These are phyloP conservation scores for Aspergillus pseudoterreus DNA, from an alignment of 2,329 filamentous ascomycete species.

Conservation along the genomic window DNA sequence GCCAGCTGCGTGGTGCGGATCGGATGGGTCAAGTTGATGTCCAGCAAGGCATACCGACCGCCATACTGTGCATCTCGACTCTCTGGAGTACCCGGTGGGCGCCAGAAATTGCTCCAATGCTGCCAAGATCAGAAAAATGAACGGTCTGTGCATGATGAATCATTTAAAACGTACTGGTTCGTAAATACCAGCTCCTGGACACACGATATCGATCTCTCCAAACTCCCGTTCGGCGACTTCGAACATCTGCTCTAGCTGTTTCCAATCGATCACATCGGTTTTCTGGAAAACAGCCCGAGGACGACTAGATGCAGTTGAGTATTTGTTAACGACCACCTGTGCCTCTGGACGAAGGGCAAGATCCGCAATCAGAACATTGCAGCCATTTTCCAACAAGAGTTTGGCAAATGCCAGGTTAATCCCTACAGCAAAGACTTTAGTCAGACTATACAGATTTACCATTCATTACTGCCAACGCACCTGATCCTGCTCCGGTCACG, in stretches of 20 bases:
- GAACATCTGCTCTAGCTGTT: slow-evolving; percentile 49
- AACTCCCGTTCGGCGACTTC: slow-evolving; percentile 47
- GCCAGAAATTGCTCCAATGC: slow-evolving; percentile 50
- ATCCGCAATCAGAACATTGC: slow-evolving; percentile 47
- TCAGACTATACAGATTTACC: slow-evolving; percentile 1
- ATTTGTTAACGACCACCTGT: slow-evolving; percentile 36
- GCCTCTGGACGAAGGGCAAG: slow-evolving; percentile 44
- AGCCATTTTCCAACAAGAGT: slow-evolving; percentile 42
- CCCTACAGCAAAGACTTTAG: slow-evolving; percentile 24
- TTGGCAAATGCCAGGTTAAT: slow-evolving; percentile 46
- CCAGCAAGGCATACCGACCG: slow-evolving; percentile 44
- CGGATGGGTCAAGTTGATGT: slow-evolving; percentile 52
- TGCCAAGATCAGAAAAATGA: slow-evolving; percentile 16
- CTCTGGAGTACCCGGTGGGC: slow-evolving; percentile 40
- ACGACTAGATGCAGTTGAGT: slow-evolving; percentile 22
- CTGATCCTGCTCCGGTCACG: slow-evolving; percentile 54
- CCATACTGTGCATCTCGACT: slow-evolving; percentile 40
- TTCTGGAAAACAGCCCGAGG: slow-evolving; percentile 41
- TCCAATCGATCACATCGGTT: slow-evolving; percentile 50
- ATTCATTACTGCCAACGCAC: slow-evolving; percentile 26
- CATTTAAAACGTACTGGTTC: slow-evolving; percentile 34
- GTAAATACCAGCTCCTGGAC: slow-evolving; percentile 45
- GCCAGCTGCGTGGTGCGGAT: slow-evolving; percentile 51
- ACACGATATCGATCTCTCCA: slow-evolving; percentile 45
- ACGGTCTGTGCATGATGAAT: neutral